Evolutionary conservation across 768 basidiomycete species (phyloP).

Genomic region (Sporobolomyces roseus): DNA sequence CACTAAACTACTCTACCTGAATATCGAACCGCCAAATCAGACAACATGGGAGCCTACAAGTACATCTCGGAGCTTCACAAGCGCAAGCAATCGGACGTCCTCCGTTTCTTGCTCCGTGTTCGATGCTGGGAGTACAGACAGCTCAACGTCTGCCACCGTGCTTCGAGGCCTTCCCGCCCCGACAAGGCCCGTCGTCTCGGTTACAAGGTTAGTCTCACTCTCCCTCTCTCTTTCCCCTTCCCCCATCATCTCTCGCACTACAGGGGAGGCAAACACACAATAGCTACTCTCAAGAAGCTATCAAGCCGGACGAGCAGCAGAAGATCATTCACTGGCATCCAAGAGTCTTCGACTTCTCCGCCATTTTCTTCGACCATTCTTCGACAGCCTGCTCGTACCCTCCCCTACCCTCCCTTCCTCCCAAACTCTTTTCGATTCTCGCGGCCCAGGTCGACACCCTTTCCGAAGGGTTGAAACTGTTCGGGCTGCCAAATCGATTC

Average conservation of each 20-base stretch:
- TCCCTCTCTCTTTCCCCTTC: no score
- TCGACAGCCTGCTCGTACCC: neutral
- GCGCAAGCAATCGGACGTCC: conserved; percentile 95
- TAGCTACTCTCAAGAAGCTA: no score
- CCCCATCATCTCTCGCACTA: neutral
- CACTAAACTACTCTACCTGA: no score
- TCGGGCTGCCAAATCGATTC: no score
- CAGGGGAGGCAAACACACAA: neutral
- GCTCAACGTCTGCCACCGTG: conserved; percentile 95
- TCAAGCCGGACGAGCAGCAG: no score
- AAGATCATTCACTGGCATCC: no score
- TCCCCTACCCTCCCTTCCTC: neutral
- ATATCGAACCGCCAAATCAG: neutral
- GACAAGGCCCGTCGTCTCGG: conserved; percentile 98
- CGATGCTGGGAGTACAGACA: conserved; percentile 73
- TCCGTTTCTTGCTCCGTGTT: conserved; percentile 96
- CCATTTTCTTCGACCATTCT: neutral
- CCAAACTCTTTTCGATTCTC: neutral
- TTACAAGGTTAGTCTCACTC: conserved; percentile 62
- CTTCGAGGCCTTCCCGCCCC: conserved; percentile 93
- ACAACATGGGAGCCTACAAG: conserved; percentile 48
- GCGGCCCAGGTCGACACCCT: no score
- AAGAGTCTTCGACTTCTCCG: neutral
- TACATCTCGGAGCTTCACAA: conserved; percentile 93
- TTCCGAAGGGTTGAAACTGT: no score